Evolutionary conservation across 768 basidiomycete species (phyloP).

Genomic region (Grammothele lineata): DNA sequence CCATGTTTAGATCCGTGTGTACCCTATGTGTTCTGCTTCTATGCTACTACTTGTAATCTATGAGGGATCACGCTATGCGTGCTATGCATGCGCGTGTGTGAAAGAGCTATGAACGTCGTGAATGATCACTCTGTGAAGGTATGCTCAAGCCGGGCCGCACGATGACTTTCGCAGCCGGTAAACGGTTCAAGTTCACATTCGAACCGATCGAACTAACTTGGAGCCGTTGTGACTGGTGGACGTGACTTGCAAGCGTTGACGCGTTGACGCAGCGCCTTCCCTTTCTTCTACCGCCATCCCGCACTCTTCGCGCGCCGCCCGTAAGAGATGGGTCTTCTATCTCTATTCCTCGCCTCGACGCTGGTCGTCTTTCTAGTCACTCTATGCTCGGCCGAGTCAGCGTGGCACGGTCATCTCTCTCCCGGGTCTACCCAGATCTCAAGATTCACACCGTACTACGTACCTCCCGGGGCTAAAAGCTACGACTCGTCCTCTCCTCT

Average conservation of each 20-base stretch:
- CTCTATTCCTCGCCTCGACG: slow-evolving; percentile 11
- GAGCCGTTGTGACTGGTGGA: too few relatives aligned
- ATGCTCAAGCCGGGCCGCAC: too few relatives aligned
- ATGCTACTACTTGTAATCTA: slow-evolving; percentile 14
- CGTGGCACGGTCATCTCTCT: slow-evolving; percentile 68
- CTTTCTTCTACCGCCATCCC: background rate
- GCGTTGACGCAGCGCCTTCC: background rate
- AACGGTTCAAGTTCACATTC: too few relatives aligned
- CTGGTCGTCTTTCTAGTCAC: slow-evolving; percentile 18
- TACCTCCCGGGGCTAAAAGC: slow-evolving; percentile 66
- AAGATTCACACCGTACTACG: slow-evolving; percentile 65
- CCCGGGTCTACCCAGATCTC: slow-evolving; percentile 42
- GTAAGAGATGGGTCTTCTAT: slow-evolving; percentile 12
- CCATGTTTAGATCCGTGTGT: too few relatives aligned
- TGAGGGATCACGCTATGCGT: too few relatives aligned
- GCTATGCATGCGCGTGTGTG: too few relatives aligned
- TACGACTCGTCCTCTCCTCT: slow-evolving; percentile 68
- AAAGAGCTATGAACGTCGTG: too few relatives aligned
- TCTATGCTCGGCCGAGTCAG: slow-evolving; percentile 33
- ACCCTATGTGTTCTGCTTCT: slow-evolving; percentile 1
- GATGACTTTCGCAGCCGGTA: too few relatives aligned
- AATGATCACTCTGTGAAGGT: too few relatives aligned
- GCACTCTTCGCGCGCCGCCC: background rate
- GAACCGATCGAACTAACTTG: too few relatives aligned
- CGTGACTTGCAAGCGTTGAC: too few relatives aligned